Base-by-base conservation (phyloP, 2,329 filamentous ascomycete genomes). In the Neofusicoccum sp. region DNA sequence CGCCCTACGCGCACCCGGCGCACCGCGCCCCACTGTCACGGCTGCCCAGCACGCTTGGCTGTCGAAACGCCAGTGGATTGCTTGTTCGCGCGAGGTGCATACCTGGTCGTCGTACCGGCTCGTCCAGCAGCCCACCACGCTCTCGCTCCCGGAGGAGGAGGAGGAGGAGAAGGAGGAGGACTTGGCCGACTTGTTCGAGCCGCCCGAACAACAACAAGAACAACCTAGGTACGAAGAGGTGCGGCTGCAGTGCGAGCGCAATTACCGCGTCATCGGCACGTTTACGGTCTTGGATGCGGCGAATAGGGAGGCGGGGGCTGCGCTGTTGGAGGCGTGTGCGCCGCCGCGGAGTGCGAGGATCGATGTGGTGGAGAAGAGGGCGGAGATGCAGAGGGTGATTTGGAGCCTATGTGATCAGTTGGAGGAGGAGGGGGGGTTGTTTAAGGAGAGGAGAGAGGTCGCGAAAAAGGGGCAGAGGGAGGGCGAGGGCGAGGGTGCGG, bases 211-310 rank as follows among this genome's bases (percentile, higher is more conserved):
- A 24, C 8, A 30, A 9, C 14, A 20, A n/a, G 1, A 12, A 16
- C 14, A 3, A 12, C 6, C 12, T 3, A 4, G 12, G 7, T n/a
- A 11, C 1, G 14, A n/a, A 38, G 36, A n/a, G 36, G 4, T 9
- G 36, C 11, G 36, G 36, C n/a, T 12, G 38, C n/a, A n/a, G n/a
- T 16, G 2, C 38, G 38, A n/a, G 16, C 38, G 1, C 3, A 6
- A n/a, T 3, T 16, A 40, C 38, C 3, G 38, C 3, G 38, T 40
- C 6, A 14, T 51, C 1, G 45, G 44, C n/a, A 16, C 45, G 14
- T 51, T n/a, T 11, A 60, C 57, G n/a, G 57, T 60, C 20, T 28
- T 28, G 6, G 57, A 60, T 36, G 24, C 34, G 34, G 57, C 57
- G 6, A 60, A 60, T n/a, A 24, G 44, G 4, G 45, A 60, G 4